phyloP scores from a whole-genome alignment of 2,329 filamentous ascomycete genomes.

The Madurella mycetomatis region DNA sequence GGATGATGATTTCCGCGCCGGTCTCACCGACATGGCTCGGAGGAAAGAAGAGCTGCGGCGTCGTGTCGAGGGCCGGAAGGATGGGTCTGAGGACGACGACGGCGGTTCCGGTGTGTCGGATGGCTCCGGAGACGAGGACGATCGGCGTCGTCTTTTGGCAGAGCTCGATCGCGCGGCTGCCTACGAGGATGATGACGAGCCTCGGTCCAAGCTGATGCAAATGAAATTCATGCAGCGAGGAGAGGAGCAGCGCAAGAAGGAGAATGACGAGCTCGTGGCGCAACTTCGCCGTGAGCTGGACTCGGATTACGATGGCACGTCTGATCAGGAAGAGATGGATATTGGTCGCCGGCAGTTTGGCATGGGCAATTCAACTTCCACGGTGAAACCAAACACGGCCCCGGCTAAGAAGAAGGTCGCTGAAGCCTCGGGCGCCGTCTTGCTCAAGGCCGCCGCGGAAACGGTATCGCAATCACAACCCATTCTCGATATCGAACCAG shows the following conservation, averaged over 20 bases:
- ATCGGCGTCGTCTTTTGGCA: conserved; percentile 45
- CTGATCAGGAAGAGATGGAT: conserved; percentile 49
- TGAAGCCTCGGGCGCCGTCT: conserved; percentile 18
- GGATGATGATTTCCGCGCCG: conserved; percentile 80
- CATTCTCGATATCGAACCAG: conserved; percentile 1
- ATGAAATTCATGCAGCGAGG: conserved; percentile 96
- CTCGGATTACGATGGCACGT: conserved; percentile 50
- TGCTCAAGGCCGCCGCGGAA: conserved; percentile 7
- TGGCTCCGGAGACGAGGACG: conserved; percentile 56
- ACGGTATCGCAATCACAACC: background rate
- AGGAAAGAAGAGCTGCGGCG: conserved; percentile 76
- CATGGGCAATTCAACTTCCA: conserved; percentile 32
- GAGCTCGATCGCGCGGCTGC: conserved; percentile 44
- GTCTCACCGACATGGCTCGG: conserved; percentile 74
- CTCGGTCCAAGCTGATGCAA: conserved; percentile 64
- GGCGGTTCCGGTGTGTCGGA: conserved; percentile 49
- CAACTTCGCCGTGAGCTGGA: conserved; percentile 69
- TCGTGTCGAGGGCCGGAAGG: conserved; percentile 67
- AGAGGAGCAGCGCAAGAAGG: conserved; percentile 69
- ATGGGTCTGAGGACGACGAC: conserved; percentile 30
- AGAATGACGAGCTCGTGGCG: conserved; percentile 72
- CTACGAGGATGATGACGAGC: conserved; percentile 47
- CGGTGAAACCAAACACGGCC: conserved; percentile 19
- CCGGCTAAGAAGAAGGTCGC: conserved; percentile 26
- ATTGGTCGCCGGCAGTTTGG: conserved; percentile 70